phyloP scores from a whole-genome alignment of 129 eudicot species.

The Lactuca sativa region DNA sequence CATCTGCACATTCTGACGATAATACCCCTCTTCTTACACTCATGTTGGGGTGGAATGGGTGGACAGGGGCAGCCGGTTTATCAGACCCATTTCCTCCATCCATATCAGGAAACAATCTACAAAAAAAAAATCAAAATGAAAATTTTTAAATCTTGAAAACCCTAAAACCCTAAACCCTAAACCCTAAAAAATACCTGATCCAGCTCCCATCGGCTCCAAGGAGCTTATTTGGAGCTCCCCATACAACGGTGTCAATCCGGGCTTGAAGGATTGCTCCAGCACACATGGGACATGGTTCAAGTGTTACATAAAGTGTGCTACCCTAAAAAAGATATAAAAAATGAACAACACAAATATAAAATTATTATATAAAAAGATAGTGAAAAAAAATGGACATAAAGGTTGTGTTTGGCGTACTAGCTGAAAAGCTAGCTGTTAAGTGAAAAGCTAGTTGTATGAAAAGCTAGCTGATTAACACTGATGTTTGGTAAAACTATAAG shows the following conservation, averaged over 20 bases:
- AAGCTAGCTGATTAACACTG: too few species aligned
- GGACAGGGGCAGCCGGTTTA: slow-evolving; percentile 66
- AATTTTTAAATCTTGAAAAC: background rate
- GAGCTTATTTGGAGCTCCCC: slow-evolving; percentile 99
- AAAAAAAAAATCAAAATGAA: slow-evolving; percentile 8
- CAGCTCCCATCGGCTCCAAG: slow-evolving; percentile 99
- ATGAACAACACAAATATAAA: background rate
- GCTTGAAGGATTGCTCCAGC: slow-evolving; percentile 99
- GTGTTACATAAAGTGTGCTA: slow-evolving; percentile 88
- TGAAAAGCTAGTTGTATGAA: too few species aligned
- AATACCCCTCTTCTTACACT: slow-evolving; percentile 70
- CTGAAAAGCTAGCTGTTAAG: too few species aligned
- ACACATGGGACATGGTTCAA: slow-evolving; percentile 99
- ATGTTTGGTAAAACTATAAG: too few species aligned
- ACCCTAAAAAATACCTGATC: slow-evolving; percentile 59
- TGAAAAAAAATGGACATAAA: background rate
- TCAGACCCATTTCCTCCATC: slow-evolving; percentile 54
- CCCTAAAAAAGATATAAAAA: slow-evolving; percentile 44
- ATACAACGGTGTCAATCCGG: slow-evolving; percentile 82
- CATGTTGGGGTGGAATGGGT: slow-evolving; percentile 91
- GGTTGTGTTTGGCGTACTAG: too few species aligned
- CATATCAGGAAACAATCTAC: slow-evolving; percentile 80
- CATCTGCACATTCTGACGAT: slow-evolving; percentile 77
- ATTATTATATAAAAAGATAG: background rate
- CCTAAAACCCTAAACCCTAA: background rate